Evolutionary conservation across 257 asterid species (phyloP).

Genomic region (Voacanga thouarsii): DNA sequence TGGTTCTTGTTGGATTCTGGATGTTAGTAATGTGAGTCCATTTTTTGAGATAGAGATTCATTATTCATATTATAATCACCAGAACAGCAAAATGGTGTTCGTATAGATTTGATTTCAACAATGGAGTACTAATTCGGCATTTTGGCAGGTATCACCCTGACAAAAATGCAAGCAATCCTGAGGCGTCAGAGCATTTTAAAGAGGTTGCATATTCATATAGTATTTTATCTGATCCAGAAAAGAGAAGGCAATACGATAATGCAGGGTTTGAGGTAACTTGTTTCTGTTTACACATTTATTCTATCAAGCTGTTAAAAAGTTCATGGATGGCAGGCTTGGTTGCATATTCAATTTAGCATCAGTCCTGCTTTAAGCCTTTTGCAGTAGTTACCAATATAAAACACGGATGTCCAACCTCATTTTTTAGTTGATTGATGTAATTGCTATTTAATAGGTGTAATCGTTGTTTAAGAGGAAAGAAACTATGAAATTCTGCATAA

Average conservation of each 20-base stretch:
- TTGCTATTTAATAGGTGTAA: neutral
- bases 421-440: slow-evolving; percentile 6
- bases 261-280: slow-evolving; percentile 88
- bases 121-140: neutral
- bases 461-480: neutral
- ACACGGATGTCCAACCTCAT: neutral
- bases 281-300: neutral
- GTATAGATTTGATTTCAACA: neutral
- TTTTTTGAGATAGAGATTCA: neutral
- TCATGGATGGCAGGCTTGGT: neutral
- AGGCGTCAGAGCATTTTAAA: slow-evolving; percentile 96
- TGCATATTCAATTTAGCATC: neutral
- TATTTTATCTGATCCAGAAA: slow-evolving; percentile 93
- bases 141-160: slow-evolving; percentile 94
- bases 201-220: slow-evolving; percentile 99
- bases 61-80: neutral
- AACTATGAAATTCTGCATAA: neutral
- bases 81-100: neutral
- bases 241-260: slow-evolving; percentile 86
- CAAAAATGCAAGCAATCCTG: slow-evolving; percentile 95
- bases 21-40: neutral
- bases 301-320: neutral
- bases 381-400: neutral
- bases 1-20: slow-evolving; percentile 2
- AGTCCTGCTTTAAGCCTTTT: neutral